phyloP scores from a whole-genome alignment of 331 rosid genomes.

The Quercus phellos region DNA sequence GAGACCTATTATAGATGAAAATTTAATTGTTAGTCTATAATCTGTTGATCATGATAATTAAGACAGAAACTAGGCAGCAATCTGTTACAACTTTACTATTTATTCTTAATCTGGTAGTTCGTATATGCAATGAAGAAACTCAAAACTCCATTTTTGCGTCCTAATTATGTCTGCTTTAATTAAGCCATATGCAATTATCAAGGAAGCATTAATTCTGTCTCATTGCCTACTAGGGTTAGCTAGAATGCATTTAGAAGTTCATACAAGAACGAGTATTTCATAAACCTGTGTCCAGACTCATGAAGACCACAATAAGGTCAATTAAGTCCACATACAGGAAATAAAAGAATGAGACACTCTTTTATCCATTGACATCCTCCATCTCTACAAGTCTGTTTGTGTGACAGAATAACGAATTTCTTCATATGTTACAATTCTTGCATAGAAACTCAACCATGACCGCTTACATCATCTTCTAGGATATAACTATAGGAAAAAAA shows the following conservation, averaged over 20 bases:
- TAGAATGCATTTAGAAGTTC: neutral
- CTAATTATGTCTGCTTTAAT: neutral
- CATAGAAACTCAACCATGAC: no score
- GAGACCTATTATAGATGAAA: conserved; percentile 15
- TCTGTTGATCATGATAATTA: neutral
- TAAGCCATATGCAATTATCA: neutral
- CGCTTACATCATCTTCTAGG: no score
- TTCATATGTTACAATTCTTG: no score
- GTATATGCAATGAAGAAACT: neutral
- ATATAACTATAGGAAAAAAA: no score
- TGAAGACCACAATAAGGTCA: neutral
- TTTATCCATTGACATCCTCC: no score
- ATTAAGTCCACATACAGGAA: neutral
- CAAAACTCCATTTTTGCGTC: neutral
- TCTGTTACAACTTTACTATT: neutral
- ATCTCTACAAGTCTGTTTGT: no score
- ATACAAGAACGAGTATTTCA: neutral
- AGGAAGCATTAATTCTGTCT: neutral
- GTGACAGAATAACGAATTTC: no score
- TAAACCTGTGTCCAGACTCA: neutral
- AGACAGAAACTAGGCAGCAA: neutral
- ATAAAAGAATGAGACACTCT: no score
- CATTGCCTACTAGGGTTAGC: no score
- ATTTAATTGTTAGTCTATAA: neutral
- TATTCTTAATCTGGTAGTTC: neutral